These are phyloP conservation scores for Wickerhamomyces bovis DNA, from an alignment of 805 yeast genomes.

Conservation along the genomic window DNA sequence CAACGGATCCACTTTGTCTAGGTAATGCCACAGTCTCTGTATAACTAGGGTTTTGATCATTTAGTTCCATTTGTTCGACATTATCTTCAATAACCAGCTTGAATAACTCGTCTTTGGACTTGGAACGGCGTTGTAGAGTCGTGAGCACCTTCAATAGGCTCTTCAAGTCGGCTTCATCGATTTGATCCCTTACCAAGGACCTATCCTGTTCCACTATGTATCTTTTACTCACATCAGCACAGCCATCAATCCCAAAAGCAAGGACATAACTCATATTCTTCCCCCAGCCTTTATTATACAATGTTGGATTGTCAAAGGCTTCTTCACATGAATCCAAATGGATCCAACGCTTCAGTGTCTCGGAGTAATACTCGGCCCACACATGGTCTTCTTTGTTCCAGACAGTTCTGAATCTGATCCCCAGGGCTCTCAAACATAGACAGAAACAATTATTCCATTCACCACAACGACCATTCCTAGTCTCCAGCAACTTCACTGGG, in stretches of 20 bases:
- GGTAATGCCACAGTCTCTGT: conserved; percentile 23
- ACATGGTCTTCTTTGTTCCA: conserved; percentile 95
- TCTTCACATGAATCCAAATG: conserved; percentile 89
- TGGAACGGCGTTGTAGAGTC: conserved; percentile 23
- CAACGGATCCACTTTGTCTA: conserved; percentile 69
- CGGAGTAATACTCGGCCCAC: conserved; percentile 88
- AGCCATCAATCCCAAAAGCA: conserved; percentile 58
- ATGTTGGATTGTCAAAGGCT: conserved; percentile 71
- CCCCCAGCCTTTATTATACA: conserved; percentile 86
- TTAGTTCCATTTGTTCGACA: conserved; percentile 29
- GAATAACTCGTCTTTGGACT: conserved; percentile 32
- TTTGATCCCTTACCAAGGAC: conserved; percentile 40
- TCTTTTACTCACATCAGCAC: conserved; percentile 62
- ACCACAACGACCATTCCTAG: conserved; percentile 81
- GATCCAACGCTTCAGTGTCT: conserved; percentile 60
- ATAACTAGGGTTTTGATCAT: conserved; percentile 6
- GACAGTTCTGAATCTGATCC: conserved; percentile 59
- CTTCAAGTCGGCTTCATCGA: conserved; percentile 35
- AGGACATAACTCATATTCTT: conserved; percentile 86
- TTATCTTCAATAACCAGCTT: conserved; percentile 32
- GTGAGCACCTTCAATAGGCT: conserved; percentile 34
- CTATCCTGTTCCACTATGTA: conserved; percentile 46
- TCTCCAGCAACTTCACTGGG: conserved; percentile 52
- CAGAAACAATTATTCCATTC: conserved; percentile 91
- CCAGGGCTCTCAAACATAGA: conserved; percentile 61